Base-by-base conservation (phyloP, 2,329 filamentous ascomycete species). In the Tolypocladium tropicale region DNA sequence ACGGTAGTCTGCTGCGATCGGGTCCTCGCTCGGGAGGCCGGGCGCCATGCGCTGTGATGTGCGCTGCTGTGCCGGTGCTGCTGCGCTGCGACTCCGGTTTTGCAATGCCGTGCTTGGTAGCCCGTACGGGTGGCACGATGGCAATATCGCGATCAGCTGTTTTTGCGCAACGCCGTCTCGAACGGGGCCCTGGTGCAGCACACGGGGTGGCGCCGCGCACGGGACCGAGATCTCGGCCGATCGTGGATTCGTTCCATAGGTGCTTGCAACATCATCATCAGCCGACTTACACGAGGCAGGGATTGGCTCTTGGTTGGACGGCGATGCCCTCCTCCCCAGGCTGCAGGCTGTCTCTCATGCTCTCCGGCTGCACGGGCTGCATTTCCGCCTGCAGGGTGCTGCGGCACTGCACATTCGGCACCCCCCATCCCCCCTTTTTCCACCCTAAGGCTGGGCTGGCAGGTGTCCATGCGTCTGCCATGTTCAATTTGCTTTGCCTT, bases 371-470 rank as follows among this genome's bases (percentile, higher is more conserved):
- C 55, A 53, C 43, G 51, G 50, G 39, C 2, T 48, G 55, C 55
- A 41, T 43, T 52, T 54, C 55, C 52, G 41, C 41, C n/a, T 51
- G 55, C 55, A 56, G 37, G 51, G 46, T 10, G 25, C 25, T 49
- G 55, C 52, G 53, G 28, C 51, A 33, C n/a, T 41, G 46, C 46
- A 32, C 28, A 49, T 49, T 28, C 28, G 25, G 25, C 46, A 32
- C 46, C 1, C 46, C 28, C 46, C 28, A n/a, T n/a, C n/a, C n/a
- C n/a, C n/a, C n/a, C n/a, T n/a, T n/a, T n/a, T n/a, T n/a, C n/a
- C n/a, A n/a, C n/a, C n/a, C n/a, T n/a, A n/a, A n/a, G n/a, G n/a
- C n/a, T 18, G 7, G 16, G 46, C 28, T 32, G 46, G 16, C 28
- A 32, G 18, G 28, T 16, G 28, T 32, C 46, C 32, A 18, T 48